phyloP scores from a whole-genome alignment of 78 protist species.

The Anaeramoeba ignava region DNA sequence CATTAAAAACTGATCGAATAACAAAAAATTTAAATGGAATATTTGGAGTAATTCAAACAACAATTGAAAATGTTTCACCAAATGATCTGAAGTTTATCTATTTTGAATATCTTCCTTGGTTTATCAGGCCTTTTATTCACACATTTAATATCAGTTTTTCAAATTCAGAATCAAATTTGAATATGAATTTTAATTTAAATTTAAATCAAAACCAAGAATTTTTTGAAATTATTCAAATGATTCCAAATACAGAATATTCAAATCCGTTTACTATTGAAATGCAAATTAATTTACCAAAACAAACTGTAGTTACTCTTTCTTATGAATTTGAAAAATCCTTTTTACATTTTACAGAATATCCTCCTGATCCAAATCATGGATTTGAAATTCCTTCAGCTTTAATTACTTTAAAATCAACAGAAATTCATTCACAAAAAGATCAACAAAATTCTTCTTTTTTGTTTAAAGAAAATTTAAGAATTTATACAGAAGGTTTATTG shows the following conservation, averaged over 20 bases:
- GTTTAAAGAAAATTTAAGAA: background rate
- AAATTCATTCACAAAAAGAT: too few species aligned
- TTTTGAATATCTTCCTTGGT: background rate
- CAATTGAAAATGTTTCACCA: background rate
- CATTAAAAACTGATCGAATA: too few species aligned
- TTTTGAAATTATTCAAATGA: background rate
- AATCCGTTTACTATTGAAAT: too few species aligned
- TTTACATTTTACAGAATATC: slow-evolving; percentile 46
- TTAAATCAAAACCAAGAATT: background rate
- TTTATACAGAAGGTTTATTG: slow-evolving; percentile 37
- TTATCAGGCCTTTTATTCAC: background rate
- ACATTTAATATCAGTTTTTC: background rate
- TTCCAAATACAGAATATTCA: too few species aligned
- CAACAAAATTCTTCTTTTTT: too few species aligned
- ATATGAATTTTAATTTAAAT: too few species aligned
- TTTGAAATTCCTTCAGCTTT: slow-evolving; percentile 50
- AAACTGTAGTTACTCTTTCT: background rate
- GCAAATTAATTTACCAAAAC: too few species aligned
- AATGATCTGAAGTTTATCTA: background rate
- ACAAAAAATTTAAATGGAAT: too few species aligned
- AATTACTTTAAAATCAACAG: background rate
- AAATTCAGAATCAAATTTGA: too few species aligned
- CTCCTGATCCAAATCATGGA: slow-evolving; percentile 68
- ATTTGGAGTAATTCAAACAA: background rate
- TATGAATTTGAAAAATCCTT: slow-evolving; percentile 9